Conservation (phyloP, 2,329 filamentous ascomycete species). For the Anthostomella pinea region DNA sequence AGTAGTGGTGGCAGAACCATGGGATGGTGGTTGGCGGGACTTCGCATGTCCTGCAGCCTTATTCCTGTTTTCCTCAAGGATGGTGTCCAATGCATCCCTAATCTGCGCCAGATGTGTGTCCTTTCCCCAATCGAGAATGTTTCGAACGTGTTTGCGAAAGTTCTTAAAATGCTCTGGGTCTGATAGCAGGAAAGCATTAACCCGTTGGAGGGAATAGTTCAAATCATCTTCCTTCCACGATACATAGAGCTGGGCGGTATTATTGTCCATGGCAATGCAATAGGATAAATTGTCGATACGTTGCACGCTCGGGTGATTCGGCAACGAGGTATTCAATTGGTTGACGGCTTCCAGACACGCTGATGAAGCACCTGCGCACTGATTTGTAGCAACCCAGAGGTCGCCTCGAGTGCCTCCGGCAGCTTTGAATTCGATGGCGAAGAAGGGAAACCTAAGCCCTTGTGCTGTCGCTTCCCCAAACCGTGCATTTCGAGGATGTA, state of each 20-base stretch:
- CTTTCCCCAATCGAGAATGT: conserved; percentile 37
- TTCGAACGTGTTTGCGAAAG: conserved; percentile 33
- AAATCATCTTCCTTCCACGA: conserved; percentile 34
- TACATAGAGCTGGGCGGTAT: conserved; percentile 33
- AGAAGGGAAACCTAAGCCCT: conserved; percentile 26
- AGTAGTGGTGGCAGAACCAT: not conserved
- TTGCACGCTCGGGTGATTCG: too few relatives aligned
- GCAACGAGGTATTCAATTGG: conserved; percentile 6
- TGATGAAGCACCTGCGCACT: conserved; percentile 32
- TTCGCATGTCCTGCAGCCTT: not conserved
- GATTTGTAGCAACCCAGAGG: conserved; percentile 36
- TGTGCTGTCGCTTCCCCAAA: conserved; percentile 11
- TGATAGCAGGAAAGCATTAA: conserved; percentile 32
- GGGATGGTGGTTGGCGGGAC: conserved; percentile 1
- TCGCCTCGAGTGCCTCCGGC: conserved; percentile 31
- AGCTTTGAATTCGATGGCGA: conserved; percentile 31
- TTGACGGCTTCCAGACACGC: conserved; percentile 32
- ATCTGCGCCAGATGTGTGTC: conserved; percentile 28
- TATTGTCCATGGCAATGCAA: conserved; percentile 33
- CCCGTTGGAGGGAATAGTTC: conserved; percentile 28
- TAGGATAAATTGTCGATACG: conserved; percentile 29
- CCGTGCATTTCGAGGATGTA: too few relatives aligned
- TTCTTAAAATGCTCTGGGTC: conserved; percentile 25
- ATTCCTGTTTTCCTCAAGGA: conserved; percentile 4
- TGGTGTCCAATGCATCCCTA: conserved; percentile 3